Evolutionary conservation across 2,329 filamentous ascomycete species (phyloP), one percentile per base, ranked within the genome.

Genomic region (Penicillium sclerotigenum): DNA sequence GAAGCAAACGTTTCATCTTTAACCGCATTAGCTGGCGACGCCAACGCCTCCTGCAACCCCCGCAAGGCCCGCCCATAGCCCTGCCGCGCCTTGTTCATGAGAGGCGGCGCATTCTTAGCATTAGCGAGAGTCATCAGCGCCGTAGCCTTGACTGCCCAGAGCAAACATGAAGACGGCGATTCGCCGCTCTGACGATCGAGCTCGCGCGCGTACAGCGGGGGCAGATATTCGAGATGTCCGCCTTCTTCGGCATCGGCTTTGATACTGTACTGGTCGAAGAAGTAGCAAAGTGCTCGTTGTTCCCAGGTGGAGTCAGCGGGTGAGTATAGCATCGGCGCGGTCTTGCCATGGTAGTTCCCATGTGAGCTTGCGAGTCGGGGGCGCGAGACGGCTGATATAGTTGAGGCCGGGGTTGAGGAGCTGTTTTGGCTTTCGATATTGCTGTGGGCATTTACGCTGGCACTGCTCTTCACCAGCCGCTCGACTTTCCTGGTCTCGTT

Each of bases 241-340:
- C 62, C 62, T 34, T 66, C 65, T 16, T 68, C 64, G 4, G 38
- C 33, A 7, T 71, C 62, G 14, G 60, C 59, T 22, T 52, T 48
- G 20, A 67, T 66, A 1, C 72, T 74, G 51, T 71, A 76, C 47
- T 75, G 73, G 29, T 74, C 70, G 43, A 77, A 75, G 58, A 77
- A 77, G 52, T 70, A 73, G 59, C 73, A 76, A 9, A 74, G 54
- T 3, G 74, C 73, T 28, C 72, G 68, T 26, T 76, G 62, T 50
- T 73, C 67, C 70, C 71, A 72, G 0, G 61, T 69, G 1, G 71
- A 59, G 60, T 73, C 71, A 7, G 65, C 60, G 4, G 71, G 48
- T 4, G 52, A 58, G 43, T 65, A 60, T 11, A 64, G 45, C 0
- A 63, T 57, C 22, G 68, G 47, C 2, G 61, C 42, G 16, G 51